Evolutionary conservation across 2,329 filamentous ascomycete genomes (phyloP).

Genomic region (Grosmannia clavigera): DNA sequence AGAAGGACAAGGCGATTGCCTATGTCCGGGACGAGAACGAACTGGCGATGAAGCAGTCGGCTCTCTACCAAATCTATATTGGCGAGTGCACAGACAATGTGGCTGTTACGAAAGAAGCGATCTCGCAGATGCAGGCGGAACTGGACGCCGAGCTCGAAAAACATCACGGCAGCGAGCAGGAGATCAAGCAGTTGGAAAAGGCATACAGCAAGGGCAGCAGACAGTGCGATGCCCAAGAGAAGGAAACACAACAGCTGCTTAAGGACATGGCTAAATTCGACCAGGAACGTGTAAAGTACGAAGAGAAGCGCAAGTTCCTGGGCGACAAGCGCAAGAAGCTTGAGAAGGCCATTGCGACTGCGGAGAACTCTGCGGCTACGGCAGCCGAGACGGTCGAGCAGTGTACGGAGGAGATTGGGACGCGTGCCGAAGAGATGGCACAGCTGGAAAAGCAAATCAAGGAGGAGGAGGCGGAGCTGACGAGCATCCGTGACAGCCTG

Average conservation of each 20-base stretch:
- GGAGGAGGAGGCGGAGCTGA: slow-evolving; percentile 69
- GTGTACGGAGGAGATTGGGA: slow-evolving; percentile 66
- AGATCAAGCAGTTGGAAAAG: slow-evolving; percentile 82
- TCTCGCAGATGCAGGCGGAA: slow-evolving; percentile 78
- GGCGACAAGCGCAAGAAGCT: slow-evolving; percentile 86
- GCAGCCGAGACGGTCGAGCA: slow-evolving; percentile 68
- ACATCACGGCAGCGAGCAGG: slow-evolving; percentile 77
- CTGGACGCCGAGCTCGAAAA: slow-evolving; percentile 82
- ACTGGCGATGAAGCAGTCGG: slow-evolving; percentile 74
- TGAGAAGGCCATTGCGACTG: slow-evolving; percentile 72
- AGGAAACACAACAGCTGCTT: slow-evolving; percentile 62
- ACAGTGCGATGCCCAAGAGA: slow-evolving; percentile 71
- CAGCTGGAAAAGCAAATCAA: slow-evolving; percentile 66
- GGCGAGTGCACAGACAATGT: slow-evolving; percentile 83
- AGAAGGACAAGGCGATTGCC: slow-evolving; percentile 86
- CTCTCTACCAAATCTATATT: slow-evolving; percentile 85
- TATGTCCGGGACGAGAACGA: slow-evolving; percentile 92
- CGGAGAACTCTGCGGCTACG: slow-evolving; percentile 61
- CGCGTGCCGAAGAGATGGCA: slow-evolving; percentile 59
- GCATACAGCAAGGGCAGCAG: slow-evolving; percentile 72
- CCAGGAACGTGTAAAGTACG: slow-evolving; percentile 92
- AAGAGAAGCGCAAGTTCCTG: slow-evolving; percentile 95
- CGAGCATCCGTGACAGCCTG: slow-evolving; percentile 69
- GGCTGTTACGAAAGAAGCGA: slow-evolving; percentile 76
- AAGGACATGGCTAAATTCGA: slow-evolving; percentile 91